phyloP scores from a whole-genome alignment of 2,329 filamentous ascomycete species.

The Rutstroemia sp. region DNA sequence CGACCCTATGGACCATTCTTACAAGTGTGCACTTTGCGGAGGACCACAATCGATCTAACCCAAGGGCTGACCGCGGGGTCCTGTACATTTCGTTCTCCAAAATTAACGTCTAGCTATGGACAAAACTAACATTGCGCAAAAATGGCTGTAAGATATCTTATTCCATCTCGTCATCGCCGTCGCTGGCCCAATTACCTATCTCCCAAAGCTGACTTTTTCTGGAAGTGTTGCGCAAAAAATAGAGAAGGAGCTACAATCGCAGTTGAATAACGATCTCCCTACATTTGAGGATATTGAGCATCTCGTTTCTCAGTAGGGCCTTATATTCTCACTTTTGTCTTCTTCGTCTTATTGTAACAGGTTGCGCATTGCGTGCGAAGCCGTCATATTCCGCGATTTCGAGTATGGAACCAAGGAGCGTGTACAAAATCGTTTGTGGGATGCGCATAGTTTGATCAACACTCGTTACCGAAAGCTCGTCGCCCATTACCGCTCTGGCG shows the following conservation, averaged over 20 bases:
- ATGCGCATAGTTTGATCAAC: slow-evolving; percentile 70
- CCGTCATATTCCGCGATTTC: slow-evolving; percentile 66
- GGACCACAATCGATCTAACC: slow-evolving; percentile 41
- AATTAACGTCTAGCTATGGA: slow-evolving; percentile 12
- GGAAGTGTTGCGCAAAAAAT: slow-evolving; percentile 36
- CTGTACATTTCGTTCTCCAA: background rate
- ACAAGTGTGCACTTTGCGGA: slow-evolving; percentile 5
- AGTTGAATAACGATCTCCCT: slow-evolving; percentile 39
- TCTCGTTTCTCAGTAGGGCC: slow-evolving; percentile 26
- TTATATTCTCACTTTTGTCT: background rate
- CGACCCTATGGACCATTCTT: slow-evolving; percentile 9
- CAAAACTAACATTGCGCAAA: slow-evolving; percentile 34
- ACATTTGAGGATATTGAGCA: slow-evolving; percentile 40
- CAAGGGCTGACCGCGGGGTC: slow-evolving; percentile 45
- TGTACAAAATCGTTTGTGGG: slow-evolving; percentile 70
- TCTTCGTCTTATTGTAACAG: slow-evolving; percentile 13
- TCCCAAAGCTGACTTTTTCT: slow-evolving; percentile 13
- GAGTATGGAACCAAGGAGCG: slow-evolving; percentile 54
- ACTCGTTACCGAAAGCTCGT: slow-evolving; percentile 67
- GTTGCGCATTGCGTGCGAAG: slow-evolving; percentile 53
- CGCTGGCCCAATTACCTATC: background rate
- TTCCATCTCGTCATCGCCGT: background rate
- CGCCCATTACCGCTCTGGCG: slow-evolving; percentile 42
- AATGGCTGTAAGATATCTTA: slow-evolving; percentile 41
- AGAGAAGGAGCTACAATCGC: slow-evolving; percentile 41